Evolutionary conservation across 805 yeast species (phyloP).

Genomic region (Maudiozyma pseudohumilis): DNA sequence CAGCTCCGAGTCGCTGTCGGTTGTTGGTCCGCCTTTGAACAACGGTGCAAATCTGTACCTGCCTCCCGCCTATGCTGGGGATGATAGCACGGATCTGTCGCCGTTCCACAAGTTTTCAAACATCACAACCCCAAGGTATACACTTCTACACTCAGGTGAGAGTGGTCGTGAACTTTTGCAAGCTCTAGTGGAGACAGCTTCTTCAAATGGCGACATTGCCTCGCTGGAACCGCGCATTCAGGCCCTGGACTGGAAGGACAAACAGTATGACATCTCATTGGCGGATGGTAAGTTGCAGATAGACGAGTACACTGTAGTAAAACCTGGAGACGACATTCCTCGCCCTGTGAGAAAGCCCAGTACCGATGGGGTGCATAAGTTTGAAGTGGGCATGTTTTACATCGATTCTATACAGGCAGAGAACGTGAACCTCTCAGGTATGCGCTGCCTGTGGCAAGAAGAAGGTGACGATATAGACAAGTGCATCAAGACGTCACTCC

Average conservation of each 20-base stretch:
- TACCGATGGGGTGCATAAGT: slow-evolving; percentile 6
- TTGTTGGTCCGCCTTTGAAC: background rate
- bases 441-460: slow-evolving; percentile 22
- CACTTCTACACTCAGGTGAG: background rate
- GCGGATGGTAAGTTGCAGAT: slow-evolving; percentile 8
- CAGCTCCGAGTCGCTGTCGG: background rate
- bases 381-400: slow-evolving; percentile 24
- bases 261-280: slow-evolving; percentile 13
- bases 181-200: background rate
- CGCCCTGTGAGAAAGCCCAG: slow-evolving; percentile 6
- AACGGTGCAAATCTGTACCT: background rate
- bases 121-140: background rate
- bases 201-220: too few relatives aligned
- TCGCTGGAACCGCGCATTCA: too few relatives aligned
- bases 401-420: slow-evolving; percentile 15
- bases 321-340: slow-evolving; percentile 4
- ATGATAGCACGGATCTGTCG: background rate
- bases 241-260: slow-evolving; percentile 6
- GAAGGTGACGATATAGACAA: slow-evolving; percentile 10
- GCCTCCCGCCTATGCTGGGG: too few relatives aligned
- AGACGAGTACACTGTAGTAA: slow-evolving; percentile 12
- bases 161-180: background rate
- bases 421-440: slow-evolving; percentile 21
- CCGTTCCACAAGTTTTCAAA: background rate
- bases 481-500: slow-evolving; percentile 23